phyloP scores from a whole-genome alignment of 2,329 filamentous ascomycete genomes.

The Colletotrichum orchidophilum region DNA sequence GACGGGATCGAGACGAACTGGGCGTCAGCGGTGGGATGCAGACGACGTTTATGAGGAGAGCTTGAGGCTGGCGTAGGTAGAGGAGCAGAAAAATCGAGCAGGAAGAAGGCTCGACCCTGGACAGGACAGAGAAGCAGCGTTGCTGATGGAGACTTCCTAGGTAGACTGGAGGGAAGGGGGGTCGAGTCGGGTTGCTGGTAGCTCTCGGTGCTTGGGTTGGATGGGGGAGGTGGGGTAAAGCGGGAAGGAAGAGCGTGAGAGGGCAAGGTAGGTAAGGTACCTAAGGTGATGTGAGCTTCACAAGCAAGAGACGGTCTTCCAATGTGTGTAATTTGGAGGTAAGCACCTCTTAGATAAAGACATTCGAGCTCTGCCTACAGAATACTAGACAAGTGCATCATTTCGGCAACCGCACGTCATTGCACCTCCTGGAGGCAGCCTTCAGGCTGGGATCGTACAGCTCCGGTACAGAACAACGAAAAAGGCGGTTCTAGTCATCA shows the following conservation, averaged over 20 bases:
- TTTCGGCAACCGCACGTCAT: no score
- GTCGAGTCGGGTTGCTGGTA: slow-evolving; percentile 14
- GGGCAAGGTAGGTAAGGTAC: no score
- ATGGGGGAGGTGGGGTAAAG: slow-evolving; percentile 33
- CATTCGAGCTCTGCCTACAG: neutral
- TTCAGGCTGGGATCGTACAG: neutral
- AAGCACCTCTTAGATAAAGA: neutral
- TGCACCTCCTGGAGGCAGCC: slow-evolving; percentile 7
- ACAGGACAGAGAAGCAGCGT: slow-evolving; percentile 20
- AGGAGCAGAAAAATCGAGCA: slow-evolving; percentile 20
- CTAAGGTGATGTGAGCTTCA: slow-evolving; percentile 19
- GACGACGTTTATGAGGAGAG: slow-evolving; percentile 10
- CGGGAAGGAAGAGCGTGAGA: neutral
- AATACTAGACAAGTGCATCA: no score
- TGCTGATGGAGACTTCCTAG: slow-evolving; percentile 31
- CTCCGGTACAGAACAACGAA: neutral
- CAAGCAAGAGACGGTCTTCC: slow-evolving; percentile 12
- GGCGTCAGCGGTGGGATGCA: slow-evolving; percentile 24
- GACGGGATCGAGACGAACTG: slow-evolving; percentile 19
- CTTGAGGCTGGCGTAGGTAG: slow-evolving; percentile 15
- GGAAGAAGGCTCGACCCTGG: slow-evolving; percentile 29
- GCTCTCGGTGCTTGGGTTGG: slow-evolving; percentile 18
- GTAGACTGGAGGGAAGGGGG: slow-evolving; percentile 18
- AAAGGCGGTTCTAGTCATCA: neutral
- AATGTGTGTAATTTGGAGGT: no score